Evolutionary conservation across 1,139 yeast species (phyloP).

Genomic region (Pichia sp.): DNA sequence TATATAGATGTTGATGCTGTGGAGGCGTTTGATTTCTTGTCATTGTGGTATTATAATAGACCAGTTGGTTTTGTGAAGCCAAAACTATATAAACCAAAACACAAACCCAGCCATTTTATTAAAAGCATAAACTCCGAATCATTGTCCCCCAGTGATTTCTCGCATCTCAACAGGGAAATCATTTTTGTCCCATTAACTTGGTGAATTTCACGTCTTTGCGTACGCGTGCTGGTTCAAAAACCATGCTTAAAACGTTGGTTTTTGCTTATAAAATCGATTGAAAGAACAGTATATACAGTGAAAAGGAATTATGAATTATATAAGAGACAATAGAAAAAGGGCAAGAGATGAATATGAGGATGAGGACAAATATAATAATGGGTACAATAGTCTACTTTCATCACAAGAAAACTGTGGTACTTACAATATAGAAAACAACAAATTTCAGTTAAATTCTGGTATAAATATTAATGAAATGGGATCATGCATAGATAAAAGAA

Average conservation of each 20-base stretch:
- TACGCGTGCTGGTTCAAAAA: neutral
- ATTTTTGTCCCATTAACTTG: too few relatives aligned
- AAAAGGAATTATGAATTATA: neutral
- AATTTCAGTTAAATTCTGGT: neutral
- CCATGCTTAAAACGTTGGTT: neutral
- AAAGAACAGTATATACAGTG: neutral
- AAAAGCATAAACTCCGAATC: neutral
- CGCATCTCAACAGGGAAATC: too few relatives aligned
- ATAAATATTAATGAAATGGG: neutral
- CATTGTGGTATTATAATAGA: neutral
- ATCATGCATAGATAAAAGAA: neutral
- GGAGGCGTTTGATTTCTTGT: neutral
- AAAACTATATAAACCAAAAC: neutral
- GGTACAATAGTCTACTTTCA: neutral
- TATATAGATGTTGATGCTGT: slow-evolving; percentile 19
- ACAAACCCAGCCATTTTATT: neutral
- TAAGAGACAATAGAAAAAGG: neutral
- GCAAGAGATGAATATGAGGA: neutral
- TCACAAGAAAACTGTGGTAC: neutral
- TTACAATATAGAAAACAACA: neutral
- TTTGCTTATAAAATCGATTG: neutral
- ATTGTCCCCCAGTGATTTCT: neutral
- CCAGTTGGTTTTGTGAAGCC: too few relatives aligned
- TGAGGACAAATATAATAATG: neutral
- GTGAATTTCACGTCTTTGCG: neutral